Conservation (phyloP, 768 basidiomycete genomes). For the Flagelloscypha sp. region DNA sequence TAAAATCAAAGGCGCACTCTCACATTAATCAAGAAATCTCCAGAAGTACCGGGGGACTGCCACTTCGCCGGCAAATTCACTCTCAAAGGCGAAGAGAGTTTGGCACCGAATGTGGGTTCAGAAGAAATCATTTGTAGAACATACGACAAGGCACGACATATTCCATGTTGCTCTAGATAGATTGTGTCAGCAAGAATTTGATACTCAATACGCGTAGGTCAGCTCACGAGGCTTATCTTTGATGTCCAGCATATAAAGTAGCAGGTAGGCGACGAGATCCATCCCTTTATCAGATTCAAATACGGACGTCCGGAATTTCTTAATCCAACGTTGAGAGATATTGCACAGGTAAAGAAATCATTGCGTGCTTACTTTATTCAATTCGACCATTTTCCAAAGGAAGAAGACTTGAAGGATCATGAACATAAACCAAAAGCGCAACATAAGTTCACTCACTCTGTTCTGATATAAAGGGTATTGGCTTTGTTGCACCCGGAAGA, state of each 20-base stretch:
- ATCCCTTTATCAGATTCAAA: conserved; percentile 73
- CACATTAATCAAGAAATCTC: conserved; percentile 85
- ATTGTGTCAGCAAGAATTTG: conserved; percentile 5
- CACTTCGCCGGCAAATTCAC: conserved; percentile 69
- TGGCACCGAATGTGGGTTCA: conserved; percentile 68
- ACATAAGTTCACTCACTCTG: conserved; percentile 51
- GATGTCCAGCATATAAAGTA: conserved; percentile 78
- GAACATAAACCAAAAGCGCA: neutral
- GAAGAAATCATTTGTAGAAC: conserved; percentile 88
- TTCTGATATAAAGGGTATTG: conserved; percentile 76
- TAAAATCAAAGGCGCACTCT: conserved; percentile 17
- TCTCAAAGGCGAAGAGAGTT: conserved; percentile 57
- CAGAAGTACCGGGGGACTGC: conserved; percentile 61
- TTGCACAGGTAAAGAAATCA: neutral
- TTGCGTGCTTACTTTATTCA: conserved; percentile 66
- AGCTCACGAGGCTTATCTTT: conserved; percentile 87
- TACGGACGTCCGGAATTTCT: conserved; percentile 87
- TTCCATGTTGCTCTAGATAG: conserved; percentile 73
- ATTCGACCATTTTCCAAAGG: conserved; percentile 87
- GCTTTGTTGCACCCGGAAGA: conserved; percentile 79
- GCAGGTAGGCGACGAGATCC: conserved; percentile 69
- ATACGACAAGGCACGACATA: conserved; percentile 85
- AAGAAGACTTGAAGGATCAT: conserved; percentile 46
- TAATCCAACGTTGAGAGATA: conserved; percentile 6
- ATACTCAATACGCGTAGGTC: neutral